A percentile compares a stretch with the other conserved stretches of the same genome.
Conservation (phyloP, 2,329 filamentous ascomycete species). For the Exophiala dermatitidis region DNA sequence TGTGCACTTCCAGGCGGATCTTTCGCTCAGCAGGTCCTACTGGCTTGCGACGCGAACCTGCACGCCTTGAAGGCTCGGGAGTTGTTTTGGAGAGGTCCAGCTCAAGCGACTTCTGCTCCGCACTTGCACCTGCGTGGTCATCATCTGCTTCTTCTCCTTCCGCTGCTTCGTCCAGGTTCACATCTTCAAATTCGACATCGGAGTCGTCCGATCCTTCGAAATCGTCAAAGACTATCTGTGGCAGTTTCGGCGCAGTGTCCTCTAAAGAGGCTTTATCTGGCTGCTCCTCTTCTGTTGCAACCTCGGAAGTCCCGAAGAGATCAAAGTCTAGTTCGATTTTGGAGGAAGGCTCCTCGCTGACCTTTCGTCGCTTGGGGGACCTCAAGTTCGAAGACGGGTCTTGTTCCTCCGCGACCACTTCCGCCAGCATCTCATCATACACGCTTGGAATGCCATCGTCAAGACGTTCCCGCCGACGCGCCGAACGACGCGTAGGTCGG, state of each 20-base stretch:
- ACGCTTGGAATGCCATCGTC: conserved; percentile 33
- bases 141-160: conserved; percentile 35
- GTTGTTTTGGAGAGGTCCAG: conserved; percentile 30
- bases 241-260: conserved; percentile 17
- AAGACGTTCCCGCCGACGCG: conserved; percentile 13
- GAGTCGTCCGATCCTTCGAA: conserved; percentile 51
- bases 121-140: conserved; percentile 29
- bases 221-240: conserved; percentile 39
- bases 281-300: conserved; percentile 9
- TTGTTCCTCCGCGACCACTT: conserved; percentile 29
- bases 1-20: conserved; percentile 69
- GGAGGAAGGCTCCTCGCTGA: conserved; percentile 29
- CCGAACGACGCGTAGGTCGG: conserved; percentile 18
- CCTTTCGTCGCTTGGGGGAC: conserved; percentile 36
- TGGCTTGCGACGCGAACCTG: conserved; percentile 42
- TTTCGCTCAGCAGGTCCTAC: conserved; percentile 52
- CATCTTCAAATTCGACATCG: conserved; percentile 59
- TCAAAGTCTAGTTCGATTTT: conserved; percentile 20
- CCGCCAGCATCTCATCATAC: conserved; percentile 38
- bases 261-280: conserved; percentile 3
- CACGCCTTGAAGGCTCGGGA: conserved; percentile 9
- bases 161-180: conserved; percentile 30
- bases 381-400: conserved; percentile 31
- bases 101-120: conserved; percentile 34
- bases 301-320: conserved; percentile 11